Conservation (phyloP, 768 basidiomycete species). For the Tricholoma saponaceum region DNA sequence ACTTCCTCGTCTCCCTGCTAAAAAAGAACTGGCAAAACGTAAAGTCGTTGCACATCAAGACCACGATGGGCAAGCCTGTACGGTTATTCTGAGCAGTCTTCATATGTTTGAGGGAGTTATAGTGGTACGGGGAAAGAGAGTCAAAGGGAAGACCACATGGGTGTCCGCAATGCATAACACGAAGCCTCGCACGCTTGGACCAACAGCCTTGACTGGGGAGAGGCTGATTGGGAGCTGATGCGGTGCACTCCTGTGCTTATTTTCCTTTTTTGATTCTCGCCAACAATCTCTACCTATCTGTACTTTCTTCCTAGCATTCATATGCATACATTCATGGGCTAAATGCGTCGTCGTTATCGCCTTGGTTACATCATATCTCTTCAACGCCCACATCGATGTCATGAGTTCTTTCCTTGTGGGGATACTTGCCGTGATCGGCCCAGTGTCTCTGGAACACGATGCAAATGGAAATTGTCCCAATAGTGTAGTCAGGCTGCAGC, state of each 20-base stretch:
- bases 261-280: neutral
- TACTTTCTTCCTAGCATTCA: too few species aligned
- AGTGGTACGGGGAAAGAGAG: neutral
- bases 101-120: neutral
- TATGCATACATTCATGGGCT: too few species aligned
- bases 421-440: too few species aligned
- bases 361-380: too few species aligned
- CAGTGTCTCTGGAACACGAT: too few species aligned
- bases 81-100: slow-evolving; percentile 72
- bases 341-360: too few species aligned
- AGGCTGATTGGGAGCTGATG: slow-evolving; percentile 91
- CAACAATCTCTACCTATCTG: neutral
- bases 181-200: slow-evolving; percentile 99
- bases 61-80: slow-evolving; percentile 98
- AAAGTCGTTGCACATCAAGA: slow-evolving; percentile 97
- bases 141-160: slow-evolving; percentile 1
- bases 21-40: slow-evolving; percentile 99
- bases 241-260: slow-evolving; percentile 21
- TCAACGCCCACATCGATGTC: too few species aligned
- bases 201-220: slow-evolving; percentile 68
- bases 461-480: too few species aligned
- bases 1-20: slow-evolving; percentile 98
- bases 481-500: too few species aligned
- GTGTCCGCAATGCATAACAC: slow-evolving; percentile 77
- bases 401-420: too few species aligned